A percentile compares a stretch with the other conserved stretches of the same genome.
phyloP scores from a whole-genome alignment of 176 grass and related monocot species.

The Miscanthus lutarioriparius region DNA sequence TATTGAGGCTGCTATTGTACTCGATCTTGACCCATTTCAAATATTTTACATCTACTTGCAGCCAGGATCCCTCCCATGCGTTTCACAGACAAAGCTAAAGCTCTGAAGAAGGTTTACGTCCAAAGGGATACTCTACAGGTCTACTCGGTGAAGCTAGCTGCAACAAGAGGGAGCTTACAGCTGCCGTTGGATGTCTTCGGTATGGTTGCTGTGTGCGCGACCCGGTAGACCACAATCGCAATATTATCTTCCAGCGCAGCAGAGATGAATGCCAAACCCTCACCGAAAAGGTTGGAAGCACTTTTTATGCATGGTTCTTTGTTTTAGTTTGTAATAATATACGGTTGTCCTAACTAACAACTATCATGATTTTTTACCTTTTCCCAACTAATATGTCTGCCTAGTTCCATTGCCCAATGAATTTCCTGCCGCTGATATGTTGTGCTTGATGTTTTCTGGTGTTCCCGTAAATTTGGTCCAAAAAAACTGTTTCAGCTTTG shows the following conservation, averaged over 20 bases:
- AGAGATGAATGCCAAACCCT: neutral
- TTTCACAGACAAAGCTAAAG: neutral
- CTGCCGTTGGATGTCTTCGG: constrained; percentile 2
- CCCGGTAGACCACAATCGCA: neutral
- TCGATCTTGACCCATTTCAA: neutral
- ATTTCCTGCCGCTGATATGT: too few species aligned
- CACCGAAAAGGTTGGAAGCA: neutral
- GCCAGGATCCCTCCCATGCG: neutral
- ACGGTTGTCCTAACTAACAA: too few species aligned
- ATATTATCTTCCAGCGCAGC: neutral
- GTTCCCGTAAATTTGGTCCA: too few species aligned
- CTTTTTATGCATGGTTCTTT: too few species aligned
- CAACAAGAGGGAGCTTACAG: neutral
- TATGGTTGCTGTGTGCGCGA: neutral
- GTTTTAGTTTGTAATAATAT: too few species aligned
- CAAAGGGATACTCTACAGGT: neutral
- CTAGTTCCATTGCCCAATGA: too few species aligned
- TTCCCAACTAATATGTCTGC: too few species aligned
- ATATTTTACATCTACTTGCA: neutral
- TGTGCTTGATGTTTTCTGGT: too few species aligned
- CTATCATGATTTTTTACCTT: too few species aligned
- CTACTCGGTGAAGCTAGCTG: neutral
- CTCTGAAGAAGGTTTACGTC: neutral
- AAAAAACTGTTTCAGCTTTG: too few species aligned
- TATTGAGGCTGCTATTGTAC: neutral